A percentile compares a stretch with the other conserved stretches of the same genome.
These are phyloP conservation scores for Penicillium brevicompactum DNA, from an alignment of 2,329 filamentous ascomycete genomes.

Conservation along the genomic window DNA sequence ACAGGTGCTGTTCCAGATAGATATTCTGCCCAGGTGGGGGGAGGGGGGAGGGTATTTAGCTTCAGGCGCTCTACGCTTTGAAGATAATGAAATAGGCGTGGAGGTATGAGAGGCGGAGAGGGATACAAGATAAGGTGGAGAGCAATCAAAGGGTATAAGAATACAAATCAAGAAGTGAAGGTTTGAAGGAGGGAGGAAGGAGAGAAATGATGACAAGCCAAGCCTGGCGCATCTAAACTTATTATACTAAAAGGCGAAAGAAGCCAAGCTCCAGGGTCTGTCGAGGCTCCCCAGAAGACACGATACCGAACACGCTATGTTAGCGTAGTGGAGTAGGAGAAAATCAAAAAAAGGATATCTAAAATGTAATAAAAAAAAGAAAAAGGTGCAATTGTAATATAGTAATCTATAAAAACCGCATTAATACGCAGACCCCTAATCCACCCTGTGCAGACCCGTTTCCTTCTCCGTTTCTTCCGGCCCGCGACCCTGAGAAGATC, in stretches of 20 bases:
- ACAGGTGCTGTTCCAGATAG: constrained; percentile 26
- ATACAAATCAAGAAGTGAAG: constrained; percentile 4
- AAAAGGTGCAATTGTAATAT: constrained; percentile 2
- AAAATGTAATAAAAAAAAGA: neutral
- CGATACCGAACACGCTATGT: constrained; percentile 16
- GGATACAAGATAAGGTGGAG: constrained; percentile 6
- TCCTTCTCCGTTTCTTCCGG: constrained; percentile 27
- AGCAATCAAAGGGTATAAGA: neutral
- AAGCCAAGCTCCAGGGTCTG: constrained; percentile 29
- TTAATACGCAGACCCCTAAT: constrained; percentile 20
- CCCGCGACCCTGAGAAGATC: constrained; percentile 19
- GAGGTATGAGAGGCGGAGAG: neutral
- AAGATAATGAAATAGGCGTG: neutral
- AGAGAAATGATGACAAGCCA: constrained; percentile 7
- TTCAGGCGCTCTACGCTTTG: constrained; percentile 3
- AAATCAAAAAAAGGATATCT: neutral
- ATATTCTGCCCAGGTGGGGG: too few relatives aligned
- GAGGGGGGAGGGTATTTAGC: neutral
- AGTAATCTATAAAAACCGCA: constrained; percentile 1
- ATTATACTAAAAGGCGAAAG: constrained; percentile 21
- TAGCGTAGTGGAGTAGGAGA: constrained; percentile 18
- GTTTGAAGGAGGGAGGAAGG: neutral
- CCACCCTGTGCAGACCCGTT: constrained; percentile 27
- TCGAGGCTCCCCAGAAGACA: constrained; percentile 23
- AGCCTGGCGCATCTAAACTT: constrained; percentile 14